A percentile compares a stretch with the other conserved stretches of the same genome.
Conservation (phyloP, 202 grass and related monocot species). For the Digitaria exilis region DNA sequence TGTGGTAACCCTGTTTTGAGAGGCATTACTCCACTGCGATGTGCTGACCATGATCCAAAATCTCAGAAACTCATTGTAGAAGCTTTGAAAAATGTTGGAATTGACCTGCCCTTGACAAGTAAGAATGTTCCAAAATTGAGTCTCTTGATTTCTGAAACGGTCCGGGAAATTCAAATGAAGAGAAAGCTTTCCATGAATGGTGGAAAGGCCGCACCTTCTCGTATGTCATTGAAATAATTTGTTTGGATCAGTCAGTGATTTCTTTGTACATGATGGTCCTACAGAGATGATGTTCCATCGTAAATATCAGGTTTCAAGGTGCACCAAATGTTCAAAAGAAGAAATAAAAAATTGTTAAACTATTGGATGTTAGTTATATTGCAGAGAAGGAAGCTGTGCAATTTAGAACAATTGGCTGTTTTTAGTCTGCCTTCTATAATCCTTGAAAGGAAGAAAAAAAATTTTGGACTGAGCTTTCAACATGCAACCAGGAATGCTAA, state of each 20-base stretch:
- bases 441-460: conserved; percentile 19
- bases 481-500: not conserved
- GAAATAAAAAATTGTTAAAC: not conserved
- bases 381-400: conserved; percentile 17
- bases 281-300: conserved; percentile 21
- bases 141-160: conserved; percentile 55
- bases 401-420: not conserved
- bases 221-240: conserved; percentile 32
- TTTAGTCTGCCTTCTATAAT: not conserved
- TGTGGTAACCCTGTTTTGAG: conserved; percentile 66
- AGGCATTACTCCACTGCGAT: conserved; percentile 48
- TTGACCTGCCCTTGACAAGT: conserved; percentile 52
- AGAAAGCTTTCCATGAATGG: conserved; percentile 35
- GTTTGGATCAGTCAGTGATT: conserved; percentile 23
- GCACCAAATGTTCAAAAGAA: conserved; percentile 12
- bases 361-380: not conserved
- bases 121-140: conserved; percentile 54
- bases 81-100: conserved; percentile 60
- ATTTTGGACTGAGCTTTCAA: not conserved
- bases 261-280: conserved; percentile 24
- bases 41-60: conserved; percentile 59
- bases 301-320: conserved; percentile 36
- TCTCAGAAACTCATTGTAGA: conserved; percentile 52
- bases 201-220: not conserved
- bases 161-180: conserved; percentile 73